A percentile compares a stretch with the other conserved stretches of the same genome.
Conservation (phyloP, 2,329 filamentous ascomycete species). For the Aureobasidium mangrovei region DNA sequence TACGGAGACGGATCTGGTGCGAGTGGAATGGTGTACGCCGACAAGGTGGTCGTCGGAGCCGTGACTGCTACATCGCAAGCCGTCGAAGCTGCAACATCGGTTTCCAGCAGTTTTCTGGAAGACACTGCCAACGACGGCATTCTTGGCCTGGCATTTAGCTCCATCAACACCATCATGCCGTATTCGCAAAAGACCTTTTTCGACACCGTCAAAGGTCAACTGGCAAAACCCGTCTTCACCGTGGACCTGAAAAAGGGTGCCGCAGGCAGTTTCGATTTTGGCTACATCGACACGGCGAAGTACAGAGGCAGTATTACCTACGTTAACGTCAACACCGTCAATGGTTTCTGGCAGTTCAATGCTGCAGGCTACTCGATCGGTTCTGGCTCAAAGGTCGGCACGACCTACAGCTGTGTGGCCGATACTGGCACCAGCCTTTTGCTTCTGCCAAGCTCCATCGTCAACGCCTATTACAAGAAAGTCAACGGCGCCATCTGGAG, state of each 20-base stretch:
- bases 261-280: constrained; percentile 48
- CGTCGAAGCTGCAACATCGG: constrained; percentile 53
- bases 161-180: constrained; percentile 49
- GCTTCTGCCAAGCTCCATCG: constrained; percentile 43
- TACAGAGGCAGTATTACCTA: constrained; percentile 53
- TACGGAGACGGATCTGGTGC: constrained; percentile 60
- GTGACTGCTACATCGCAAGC: constrained; percentile 53
- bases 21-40: constrained; percentile 56
- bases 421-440: constrained; percentile 63
- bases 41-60: constrained; percentile 53
- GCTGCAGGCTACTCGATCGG: constrained; percentile 50
- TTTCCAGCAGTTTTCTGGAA: constrained; percentile 45
- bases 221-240: constrained; percentile 49
- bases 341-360: constrained; percentile 57
- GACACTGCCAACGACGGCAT: constrained; percentile 50
- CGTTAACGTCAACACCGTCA: constrained; percentile 44
- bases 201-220: constrained; percentile 45
- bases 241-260: constrained; percentile 46
- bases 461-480: constrained; percentile 30
- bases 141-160: constrained; percentile 51
- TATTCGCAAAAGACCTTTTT: constrained; percentile 47
- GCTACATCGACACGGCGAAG: constrained; percentile 49
- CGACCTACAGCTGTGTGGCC: constrained; percentile 48
- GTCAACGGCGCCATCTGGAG: constrained; percentile 31
- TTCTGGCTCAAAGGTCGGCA: constrained; percentile 28